Conservation (phyloP, 2,329 filamentous ascomycete species). For the Penicillium sp. region DNA sequence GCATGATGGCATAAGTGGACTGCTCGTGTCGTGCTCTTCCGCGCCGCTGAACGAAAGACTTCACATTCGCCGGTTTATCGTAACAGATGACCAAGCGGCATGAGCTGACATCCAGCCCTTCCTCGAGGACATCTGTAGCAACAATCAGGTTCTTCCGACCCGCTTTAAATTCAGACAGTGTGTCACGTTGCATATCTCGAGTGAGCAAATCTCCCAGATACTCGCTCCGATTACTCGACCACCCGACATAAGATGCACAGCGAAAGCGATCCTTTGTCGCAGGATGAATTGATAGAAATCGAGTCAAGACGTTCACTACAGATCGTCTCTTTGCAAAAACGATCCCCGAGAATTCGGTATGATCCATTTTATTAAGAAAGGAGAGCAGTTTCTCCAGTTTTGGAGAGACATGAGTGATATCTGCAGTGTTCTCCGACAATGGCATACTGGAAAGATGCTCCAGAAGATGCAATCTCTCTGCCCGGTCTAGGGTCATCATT, state of each 20-base stretch:
- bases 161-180: constrained; percentile 57
- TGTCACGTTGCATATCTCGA: constrained; percentile 53
- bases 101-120: constrained; percentile 64
- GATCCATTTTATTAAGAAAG: constrained; percentile 51
- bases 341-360: constrained; percentile 59
- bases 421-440: constrained; percentile 21
- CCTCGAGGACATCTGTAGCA: constrained; percentile 62
- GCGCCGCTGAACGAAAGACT: constrained; percentile 67
- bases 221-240: constrained; percentile 49
- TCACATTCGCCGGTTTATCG: constrained; percentile 63
- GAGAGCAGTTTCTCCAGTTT: constrained; percentile 63
- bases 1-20: constrained; percentile 60
- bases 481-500: constrained; percentile 53
- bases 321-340: constrained; percentile 69
- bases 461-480: constrained; percentile 59
- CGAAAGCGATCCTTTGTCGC: constrained; percentile 51
- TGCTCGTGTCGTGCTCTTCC: constrained; percentile 63
- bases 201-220: constrained; percentile 56
- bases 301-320: constrained; percentile 62
- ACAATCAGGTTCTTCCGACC: constrained; percentile 62
- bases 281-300: constrained; percentile 61
- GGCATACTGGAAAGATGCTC: constrained; percentile 40
- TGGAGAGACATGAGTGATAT: constrained; percentile 50
- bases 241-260: constrained; percentile 51
- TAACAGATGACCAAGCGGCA: constrained; percentile 69